Conservation (phyloP, 2,329 filamentous ascomycete genomes). For the Sarocladiaceae sp. region DNA sequence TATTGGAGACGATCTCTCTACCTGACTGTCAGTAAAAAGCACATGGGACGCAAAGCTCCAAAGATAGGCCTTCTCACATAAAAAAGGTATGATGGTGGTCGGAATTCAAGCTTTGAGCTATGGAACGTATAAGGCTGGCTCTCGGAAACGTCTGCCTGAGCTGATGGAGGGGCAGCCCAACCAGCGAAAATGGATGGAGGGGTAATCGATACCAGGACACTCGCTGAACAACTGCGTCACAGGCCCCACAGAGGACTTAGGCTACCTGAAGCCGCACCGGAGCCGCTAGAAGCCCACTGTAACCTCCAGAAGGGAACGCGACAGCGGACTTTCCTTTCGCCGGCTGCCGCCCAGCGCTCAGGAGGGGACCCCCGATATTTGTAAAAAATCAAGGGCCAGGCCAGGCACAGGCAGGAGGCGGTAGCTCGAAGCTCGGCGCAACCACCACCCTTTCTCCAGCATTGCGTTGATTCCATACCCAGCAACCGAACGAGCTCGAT, state of each 20-base stretch:
- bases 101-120: neutral
- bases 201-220: constrained; percentile 11
- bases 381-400: constrained; percentile 9
- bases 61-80: no score
- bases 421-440: constrained; percentile 7
- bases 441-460: constrained; percentile 9
- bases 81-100: no score
- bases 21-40: no score
- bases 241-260: neutral
- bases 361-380: constrained; percentile 7
- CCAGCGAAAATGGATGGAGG: constrained; percentile 13
- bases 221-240: constrained; percentile 8
- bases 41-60: no score
- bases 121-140: neutral
- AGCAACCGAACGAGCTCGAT: constrained; percentile 2
- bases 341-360: neutral
- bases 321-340: constrained; percentile 8
- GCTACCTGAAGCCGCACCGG: neutral
- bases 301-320: neutral
- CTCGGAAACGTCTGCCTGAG: neutral
- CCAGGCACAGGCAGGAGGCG: constrained; percentile 5
- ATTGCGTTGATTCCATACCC: constrained; percentile 2
- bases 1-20: no score
- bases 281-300: neutral
- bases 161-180: constrained; percentile 12